Conservation (phyloP, 2,329 filamentous ascomycete species). For the Colletotrichum lupini region DNA sequence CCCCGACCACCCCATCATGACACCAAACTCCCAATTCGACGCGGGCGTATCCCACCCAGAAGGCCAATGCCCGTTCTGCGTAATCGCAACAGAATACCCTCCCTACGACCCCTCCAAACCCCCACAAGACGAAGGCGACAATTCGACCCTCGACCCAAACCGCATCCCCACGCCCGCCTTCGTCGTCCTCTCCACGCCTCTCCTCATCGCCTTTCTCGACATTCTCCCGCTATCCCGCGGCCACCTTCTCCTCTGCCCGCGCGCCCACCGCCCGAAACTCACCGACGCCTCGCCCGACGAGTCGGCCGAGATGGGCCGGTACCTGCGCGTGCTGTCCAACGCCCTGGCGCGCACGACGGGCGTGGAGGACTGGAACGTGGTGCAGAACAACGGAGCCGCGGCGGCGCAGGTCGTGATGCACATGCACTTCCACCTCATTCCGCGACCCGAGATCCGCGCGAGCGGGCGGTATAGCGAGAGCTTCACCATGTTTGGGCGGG, state of each 20-base stretch:
- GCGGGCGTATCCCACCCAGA: conserved; percentile 39
- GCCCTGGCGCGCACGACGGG: conserved; percentile 77
- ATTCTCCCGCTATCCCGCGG: conserved; percentile 88
- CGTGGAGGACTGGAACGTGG: conserved; percentile 90
- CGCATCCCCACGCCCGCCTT: conserved; percentile 60
- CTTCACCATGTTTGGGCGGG: conserved; percentile 87
- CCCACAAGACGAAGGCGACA: conserved; percentile 45
- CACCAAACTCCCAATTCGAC: conserved; percentile 28
- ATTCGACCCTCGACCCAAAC: conserved; percentile 45
- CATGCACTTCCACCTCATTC: conserved; percentile 95
- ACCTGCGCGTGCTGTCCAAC: conserved; percentile 77
- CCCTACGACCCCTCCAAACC: conserved; percentile 58
- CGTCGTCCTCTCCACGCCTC: conserved; percentile 80
- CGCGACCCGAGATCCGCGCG: conserved; percentile 75
- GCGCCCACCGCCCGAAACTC: conserved; percentile 81
- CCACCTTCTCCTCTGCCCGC: conserved; percentile 85
- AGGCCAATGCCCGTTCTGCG: conserved; percentile 70
- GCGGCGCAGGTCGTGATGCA: conserved; percentile 94
- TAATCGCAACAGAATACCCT: conserved; percentile 62
- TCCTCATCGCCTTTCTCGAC: conserved; percentile 89
- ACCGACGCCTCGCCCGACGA: conserved; percentile 74
- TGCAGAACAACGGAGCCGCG: conserved; percentile 92
- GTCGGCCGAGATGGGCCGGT: conserved; percentile 73
- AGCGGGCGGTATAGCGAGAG: conserved; percentile 67
- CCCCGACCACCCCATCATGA: conserved; percentile 13